Percentiles rank a stretch among this genome's conserved stretches.
These are phyloP conservation scores for Psilocybe cyanescens DNA, from an alignment of 768 basidiomycete genomes.

Conservation along the genomic window DNA sequence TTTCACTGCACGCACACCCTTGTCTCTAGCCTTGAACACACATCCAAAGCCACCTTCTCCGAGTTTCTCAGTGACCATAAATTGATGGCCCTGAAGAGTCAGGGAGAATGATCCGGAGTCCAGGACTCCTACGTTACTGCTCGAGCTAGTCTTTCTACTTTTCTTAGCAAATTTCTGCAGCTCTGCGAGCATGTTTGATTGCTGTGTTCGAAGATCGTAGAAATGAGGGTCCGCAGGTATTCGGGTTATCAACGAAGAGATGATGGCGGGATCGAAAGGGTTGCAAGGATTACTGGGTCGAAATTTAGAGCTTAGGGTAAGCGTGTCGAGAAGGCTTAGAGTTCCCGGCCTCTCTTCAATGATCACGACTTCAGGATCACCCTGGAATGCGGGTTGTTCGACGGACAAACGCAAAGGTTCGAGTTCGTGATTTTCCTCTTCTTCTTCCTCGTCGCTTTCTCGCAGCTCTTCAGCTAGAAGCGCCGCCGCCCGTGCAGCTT, in stretches of 20 bases:
- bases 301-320: slow-evolving; percentile 66
- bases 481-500: slow-evolving; percentile 57
- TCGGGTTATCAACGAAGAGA: slow-evolving; percentile 65
- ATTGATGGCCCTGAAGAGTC: slow-evolving; percentile 63
- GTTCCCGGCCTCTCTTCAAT: slow-evolving; percentile 67
- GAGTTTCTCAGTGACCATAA: slow-evolving; percentile 81
- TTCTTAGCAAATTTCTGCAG: slow-evolving; percentile 76
- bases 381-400: slow-evolving; percentile 24
- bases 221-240: slow-evolving; percentile 64
- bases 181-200: slow-evolving; percentile 62
- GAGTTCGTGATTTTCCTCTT: slow-evolving; percentile 25
- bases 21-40: slow-evolving; percentile 85
- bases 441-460: slow-evolving; percentile 33
- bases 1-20: slow-evolving; percentile 37
- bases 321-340: slow-evolving; percentile 66
- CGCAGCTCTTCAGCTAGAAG: slow-evolving; percentile 54
- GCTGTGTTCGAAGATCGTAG: slow-evolving; percentile 57
- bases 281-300: slow-evolving; percentile 87
- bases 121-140: slow-evolving; percentile 34
- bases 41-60: slow-evolving; percentile 97
- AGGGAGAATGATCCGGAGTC: slow-evolving; percentile 54
- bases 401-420: slow-evolving; percentile 33
- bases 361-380: slow-evolving; percentile 28
- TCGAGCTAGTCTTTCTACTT: slow-evolving; percentile 44
- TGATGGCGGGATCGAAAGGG: slow-evolving; percentile 72